Evolutionary conservation across 768 basidiomycete species (phyloP).

Genomic region (Heimioporus sp.): DNA sequence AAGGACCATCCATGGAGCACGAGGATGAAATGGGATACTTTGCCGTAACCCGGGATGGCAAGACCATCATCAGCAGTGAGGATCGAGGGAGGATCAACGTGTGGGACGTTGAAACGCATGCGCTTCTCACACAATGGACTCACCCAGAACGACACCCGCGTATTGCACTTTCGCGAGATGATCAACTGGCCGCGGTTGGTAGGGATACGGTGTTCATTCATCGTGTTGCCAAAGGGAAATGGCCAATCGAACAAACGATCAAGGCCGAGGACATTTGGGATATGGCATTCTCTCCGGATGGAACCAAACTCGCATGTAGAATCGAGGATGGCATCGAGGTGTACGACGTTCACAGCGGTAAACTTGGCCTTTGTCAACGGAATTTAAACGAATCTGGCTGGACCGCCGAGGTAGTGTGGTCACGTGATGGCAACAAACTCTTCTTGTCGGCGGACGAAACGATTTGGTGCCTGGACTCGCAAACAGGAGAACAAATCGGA

Average conservation of each 20-base stretch:
- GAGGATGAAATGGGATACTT: fast-evolving
- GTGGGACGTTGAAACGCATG: background rate
- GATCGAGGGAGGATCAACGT: background rate
- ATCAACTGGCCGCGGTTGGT: background rate
- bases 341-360: background rate
- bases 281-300: constrained; percentile 1
- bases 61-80: background rate
- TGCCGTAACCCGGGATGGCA: constrained; percentile 1
- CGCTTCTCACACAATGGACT: background rate
- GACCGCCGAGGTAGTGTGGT: no score
- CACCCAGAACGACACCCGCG: fast-evolving
- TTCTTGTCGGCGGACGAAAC: background rate
- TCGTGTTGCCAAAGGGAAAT: background rate
- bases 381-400: no score
- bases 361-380: background rate
- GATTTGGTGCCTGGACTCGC: constrained; percentile 4
- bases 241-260: background rate
- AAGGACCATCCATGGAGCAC: background rate
- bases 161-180: constrained; percentile 2
- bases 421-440: constrained; percentile 10
- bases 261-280: background rate
- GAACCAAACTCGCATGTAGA: background rate
- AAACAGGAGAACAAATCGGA: constrained; percentile 2
- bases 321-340: background rate
- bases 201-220: background rate